Conservation (phyloP, 2,329 filamentous ascomycete species). For the Fusarium secorum region DNA sequence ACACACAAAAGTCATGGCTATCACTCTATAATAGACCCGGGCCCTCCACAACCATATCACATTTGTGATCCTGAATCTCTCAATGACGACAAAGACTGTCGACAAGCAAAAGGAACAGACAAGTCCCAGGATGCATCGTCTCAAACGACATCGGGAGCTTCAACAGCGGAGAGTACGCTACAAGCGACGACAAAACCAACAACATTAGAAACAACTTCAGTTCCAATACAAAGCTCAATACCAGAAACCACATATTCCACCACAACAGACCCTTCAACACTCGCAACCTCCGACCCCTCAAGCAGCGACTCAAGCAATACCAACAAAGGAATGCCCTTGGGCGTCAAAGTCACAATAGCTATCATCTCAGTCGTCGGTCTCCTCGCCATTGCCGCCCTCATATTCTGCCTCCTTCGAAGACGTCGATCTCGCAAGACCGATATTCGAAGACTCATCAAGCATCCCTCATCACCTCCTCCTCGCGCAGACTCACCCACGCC, state of each 20-base stretch:
- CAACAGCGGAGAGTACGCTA: neutral
- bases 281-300: slow-evolving; percentile 19
- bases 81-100: slow-evolving; percentile 21
- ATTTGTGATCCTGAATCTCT: slow-evolving; percentile 31
- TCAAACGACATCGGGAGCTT: neutral
- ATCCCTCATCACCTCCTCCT: slow-evolving; percentile 36
- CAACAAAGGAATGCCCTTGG: slow-evolving; percentile 44
- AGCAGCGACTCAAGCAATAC: neutral
- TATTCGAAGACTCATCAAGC: slow-evolving; percentile 26
- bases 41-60: slow-evolving; percentile 38
- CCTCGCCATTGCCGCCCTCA: slow-evolving; percentile 48
- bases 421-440: slow-evolving; percentile 28
- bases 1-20: slow-evolving; percentile 38
- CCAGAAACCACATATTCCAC: slow-evolving; percentile 27
- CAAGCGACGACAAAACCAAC: neutral
- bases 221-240: slow-evolving; percentile 9
- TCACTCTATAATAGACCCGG: slow-evolving; percentile 38
- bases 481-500: slow-evolving; percentile 51
- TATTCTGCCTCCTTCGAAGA: slow-evolving; percentile 49
- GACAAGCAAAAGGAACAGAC: neutral
- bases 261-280: slow-evolving; percentile 30
- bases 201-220: neutral
- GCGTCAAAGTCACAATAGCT: slow-evolving; percentile 56
- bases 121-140: neutral
- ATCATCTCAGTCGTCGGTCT: slow-evolving; percentile 52